phyloP scores from a whole-genome alignment of 768 basidiomycete species.

The Auricularia sp. region DNA sequence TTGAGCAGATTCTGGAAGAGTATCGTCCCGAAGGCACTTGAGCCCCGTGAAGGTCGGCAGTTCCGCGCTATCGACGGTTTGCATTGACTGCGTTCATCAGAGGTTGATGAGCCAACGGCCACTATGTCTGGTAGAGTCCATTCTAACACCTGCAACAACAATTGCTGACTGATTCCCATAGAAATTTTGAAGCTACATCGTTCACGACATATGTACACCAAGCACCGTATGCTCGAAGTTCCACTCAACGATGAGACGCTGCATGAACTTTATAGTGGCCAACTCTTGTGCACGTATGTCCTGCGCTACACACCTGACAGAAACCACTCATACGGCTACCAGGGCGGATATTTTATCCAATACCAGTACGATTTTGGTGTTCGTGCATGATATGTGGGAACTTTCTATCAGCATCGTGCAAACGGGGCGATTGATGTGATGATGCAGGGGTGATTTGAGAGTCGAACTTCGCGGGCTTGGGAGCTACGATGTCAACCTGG shows the following conservation, averaged over 20 bases:
- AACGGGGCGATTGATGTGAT: conserved; percentile 1
- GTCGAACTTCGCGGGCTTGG: conserved; percentile 68
- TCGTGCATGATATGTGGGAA: conserved; percentile 91
- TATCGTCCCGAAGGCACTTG: conserved; percentile 71
- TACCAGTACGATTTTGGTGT: conserved; percentile 68
- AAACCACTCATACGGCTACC: conserved; percentile 4
- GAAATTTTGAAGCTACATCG: conserved; percentile 86
- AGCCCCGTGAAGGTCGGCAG: conserved; percentile 62
- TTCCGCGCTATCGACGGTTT: conserved; percentile 1
- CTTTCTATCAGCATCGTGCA: neutral
- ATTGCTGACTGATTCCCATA: conserved; percentile 18
- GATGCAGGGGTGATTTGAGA: conserved; percentile 72
- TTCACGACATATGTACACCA: conserved; percentile 70
- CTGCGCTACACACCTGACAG: neutral
- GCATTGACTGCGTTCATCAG: conserved; percentile 26
- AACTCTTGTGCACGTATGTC: conserved; percentile 84
- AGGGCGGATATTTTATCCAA: conserved; percentile 68
- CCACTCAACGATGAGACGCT: conserved; percentile 61
- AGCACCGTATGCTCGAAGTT: conserved; percentile 69
- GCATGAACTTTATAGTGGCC: conserved; percentile 64
- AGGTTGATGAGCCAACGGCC: conserved; percentile 49
- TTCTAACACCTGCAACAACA: neutral
- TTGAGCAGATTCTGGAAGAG: conserved; percentile 90
- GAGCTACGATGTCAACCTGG: conserved; percentile 63
- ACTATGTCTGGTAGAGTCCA: conserved; percentile 53